Base-by-base conservation (phyloP, 1,139 yeast species). In the Diutina scorzettiae region DNA sequence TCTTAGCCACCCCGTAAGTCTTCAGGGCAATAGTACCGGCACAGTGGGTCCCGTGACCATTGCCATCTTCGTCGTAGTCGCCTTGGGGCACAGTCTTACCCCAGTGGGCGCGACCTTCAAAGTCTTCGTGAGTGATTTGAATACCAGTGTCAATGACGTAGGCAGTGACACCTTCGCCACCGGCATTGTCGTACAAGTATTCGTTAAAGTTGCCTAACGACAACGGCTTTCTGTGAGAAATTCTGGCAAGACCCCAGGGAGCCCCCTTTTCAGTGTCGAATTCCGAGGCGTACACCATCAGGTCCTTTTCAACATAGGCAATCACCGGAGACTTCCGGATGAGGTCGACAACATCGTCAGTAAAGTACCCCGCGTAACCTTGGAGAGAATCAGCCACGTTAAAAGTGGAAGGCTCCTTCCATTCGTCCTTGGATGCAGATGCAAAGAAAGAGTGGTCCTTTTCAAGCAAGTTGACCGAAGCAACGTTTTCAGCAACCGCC, bases 241-340 rank as follows among this genome's bases (percentile, higher is more conserved):
- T 76, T 67, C 98, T 80, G 41, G 97, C 93, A 53, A 89, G 73
- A 54, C 96, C 96, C 97, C 96, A 87, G 45, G 96, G 95, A 40
- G 95, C 91, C 51, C 86, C 86, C 55, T 78, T 78, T 67, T 86
- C 91, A 46, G 74, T 53, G 44, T 67, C 66, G 50, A 77, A 75
- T 52, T 81, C 82, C 46, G 67, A 63, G 42, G 89, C 76, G 50
- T 70, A 65, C 43, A 87, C 95, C 48, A 73, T 64, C 4, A 94
- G 81, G 61, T 87, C 96, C 51, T 71, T 69, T 69, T 87, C 96
- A 48, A 87, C 78, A 53, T 76, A 78, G 41, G 78, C 76, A 45
- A 87, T 86, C 45, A 73, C 68, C n/a, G 89, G 87, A 56, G 76
- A 76, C 49, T 69, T 65, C 55, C 89, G 78, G 52, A 91, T 76